These are phyloP conservation scores for Wickerhamiella kazuoi DNA, from an alignment of 805 yeast species.

Conservation along the genomic window DNA sequence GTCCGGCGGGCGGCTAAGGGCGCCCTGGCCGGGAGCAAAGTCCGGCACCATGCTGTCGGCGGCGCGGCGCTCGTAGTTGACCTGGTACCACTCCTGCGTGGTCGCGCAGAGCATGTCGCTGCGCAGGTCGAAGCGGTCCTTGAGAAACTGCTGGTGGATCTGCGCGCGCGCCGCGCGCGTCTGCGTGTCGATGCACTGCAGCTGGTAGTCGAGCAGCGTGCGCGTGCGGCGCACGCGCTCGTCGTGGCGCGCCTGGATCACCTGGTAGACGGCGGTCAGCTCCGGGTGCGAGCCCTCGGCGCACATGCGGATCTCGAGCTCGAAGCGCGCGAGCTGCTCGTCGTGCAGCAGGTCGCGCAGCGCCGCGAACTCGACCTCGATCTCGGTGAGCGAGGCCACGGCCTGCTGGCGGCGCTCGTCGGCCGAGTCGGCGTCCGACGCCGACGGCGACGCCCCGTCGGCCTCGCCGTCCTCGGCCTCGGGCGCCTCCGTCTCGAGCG, in stretches of 20 bases:
- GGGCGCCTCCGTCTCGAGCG: conserved; percentile 10
- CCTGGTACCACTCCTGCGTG: conserved; percentile 79
- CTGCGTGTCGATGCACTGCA: conserved; percentile 62
- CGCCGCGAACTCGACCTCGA: conserved; percentile 74
- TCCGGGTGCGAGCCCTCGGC: conserved; percentile 85
- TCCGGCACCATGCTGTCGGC: conserved; percentile 47
- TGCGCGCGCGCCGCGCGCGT: conserved; percentile 63
- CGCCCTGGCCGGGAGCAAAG: conserved; percentile 25
- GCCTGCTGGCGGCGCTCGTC: conserved; percentile 42
- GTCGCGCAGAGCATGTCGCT: conserved; percentile 48
- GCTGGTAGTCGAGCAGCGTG: conserved; percentile 40
- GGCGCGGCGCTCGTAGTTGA: conserved; percentile 71
- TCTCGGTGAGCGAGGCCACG: conserved; percentile 51
- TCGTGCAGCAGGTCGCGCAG: conserved; percentile 71
- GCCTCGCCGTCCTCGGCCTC: conserved; percentile 9
- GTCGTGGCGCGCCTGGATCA: conserved; percentile 58
- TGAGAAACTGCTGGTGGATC: conserved; percentile 68
- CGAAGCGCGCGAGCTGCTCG: conserved; percentile 59
- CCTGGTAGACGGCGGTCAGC: conserved; percentile 48
- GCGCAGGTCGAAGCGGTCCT: conserved; percentile 49
- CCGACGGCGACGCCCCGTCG: conserved; percentile 11
- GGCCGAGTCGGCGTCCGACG: conserved; percentile 15
- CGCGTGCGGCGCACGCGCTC: conserved; percentile 39
- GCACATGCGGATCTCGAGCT: conserved; percentile 75
- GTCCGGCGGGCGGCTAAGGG: conserved; percentile 55